Base-by-base conservation (phyloP, 345 rosid species). In the Bretschneidera sinensis region DNA sequence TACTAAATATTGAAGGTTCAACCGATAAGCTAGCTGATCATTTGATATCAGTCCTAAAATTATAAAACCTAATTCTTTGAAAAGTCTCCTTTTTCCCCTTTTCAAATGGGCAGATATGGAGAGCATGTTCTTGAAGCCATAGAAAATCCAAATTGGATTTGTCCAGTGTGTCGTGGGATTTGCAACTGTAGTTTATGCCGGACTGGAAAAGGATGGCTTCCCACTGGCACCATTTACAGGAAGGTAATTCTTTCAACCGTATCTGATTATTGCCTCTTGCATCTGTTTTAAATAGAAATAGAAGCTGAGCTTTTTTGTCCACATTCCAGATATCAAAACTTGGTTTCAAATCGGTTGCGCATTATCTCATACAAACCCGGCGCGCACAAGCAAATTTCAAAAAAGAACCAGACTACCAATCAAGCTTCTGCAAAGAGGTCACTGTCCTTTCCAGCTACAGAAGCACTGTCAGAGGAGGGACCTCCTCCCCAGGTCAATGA, bases 101-200 rank as follows among this genome's bases (percentile, higher is more conserved):
- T 39, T 39, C 10, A 1, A 39, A 39, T 49, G 52, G 52, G 64
- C 63, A 94, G 99, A 62, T 90, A 94, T 25, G 97, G 97, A 17
- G 97, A 94, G 80, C 96, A 90, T 81, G 86, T 90, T 34, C 86
- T 84, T 76, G 99, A 94, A 77, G 82, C 99, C 66, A 54, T 70
- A 33, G 89, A 88, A 61, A 86, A 90, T 60, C 87, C 86, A 11
- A 68, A 80, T 53, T 94, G 99, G 97, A 50, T 62, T 62, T 88
- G 97, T 71, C 97, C 99, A 0, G 80, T 47, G 15, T 94, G 99
- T 57, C 92, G 91, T 0, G 99, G 89, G 45, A 94, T 94, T 70
- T 94, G 96, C 85, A 88, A 88, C 71, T 94, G 96, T 75, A 94
- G 99, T 76, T 68, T 90, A 4, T 94, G 97, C 71, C 82, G 96